phyloP scores from a whole-genome alignment of 768 basidiomycete genomes.

The Imleria badia region DNA sequence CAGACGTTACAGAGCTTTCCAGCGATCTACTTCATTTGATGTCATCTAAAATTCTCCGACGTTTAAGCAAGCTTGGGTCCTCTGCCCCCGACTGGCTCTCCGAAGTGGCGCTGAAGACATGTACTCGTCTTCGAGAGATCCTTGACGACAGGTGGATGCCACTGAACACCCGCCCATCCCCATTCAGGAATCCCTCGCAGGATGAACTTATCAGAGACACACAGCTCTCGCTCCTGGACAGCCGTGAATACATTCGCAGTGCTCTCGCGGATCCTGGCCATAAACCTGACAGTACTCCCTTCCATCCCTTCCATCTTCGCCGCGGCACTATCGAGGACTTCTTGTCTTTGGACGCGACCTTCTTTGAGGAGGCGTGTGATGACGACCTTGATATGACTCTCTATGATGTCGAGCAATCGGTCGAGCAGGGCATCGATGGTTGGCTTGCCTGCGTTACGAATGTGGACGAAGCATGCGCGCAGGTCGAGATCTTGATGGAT shows the following conservation, averaged over 20 bases:
- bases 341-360: slow-evolving; percentile 7
- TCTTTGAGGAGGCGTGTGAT: not conserved
- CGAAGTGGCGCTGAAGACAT: slow-evolving; percentile 37
- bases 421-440: slow-evolving; percentile 29
- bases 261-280: not conserved
- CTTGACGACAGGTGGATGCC: slow-evolving; percentile 35
- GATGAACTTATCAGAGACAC: slow-evolving; percentile 25
- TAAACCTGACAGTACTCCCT: not conserved
- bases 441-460: slow-evolving; percentile 28
- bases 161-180: slow-evolving; percentile 26
- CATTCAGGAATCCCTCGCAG: slow-evolving; percentile 14
- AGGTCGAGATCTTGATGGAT: slow-evolving; percentile 17
- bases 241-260: not conserved
- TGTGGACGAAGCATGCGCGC: slow-evolving; percentile 4
- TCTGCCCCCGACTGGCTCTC: slow-evolving; percentile 33
- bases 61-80: slow-evolving; percentile 13
- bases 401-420: slow-evolving; percentile 36
- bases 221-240: slow-evolving; percentile 27
- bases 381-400: slow-evolving; percentile 20
- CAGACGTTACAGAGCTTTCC: slow-evolving; percentile 3
- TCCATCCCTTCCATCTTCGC: not conserved
- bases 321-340: slow-evolving; percentile 12
- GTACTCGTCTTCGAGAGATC: slow-evolving; percentile 6
- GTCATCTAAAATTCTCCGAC: slow-evolving; percentile 19
- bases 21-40: slow-evolving; percentile 28